A percentile compares a stretch with the other conserved stretches of the same genome.
phyloP scores from a whole-genome alignment of 805 yeast genomes.

The Babjeviella inositovora region DNA sequence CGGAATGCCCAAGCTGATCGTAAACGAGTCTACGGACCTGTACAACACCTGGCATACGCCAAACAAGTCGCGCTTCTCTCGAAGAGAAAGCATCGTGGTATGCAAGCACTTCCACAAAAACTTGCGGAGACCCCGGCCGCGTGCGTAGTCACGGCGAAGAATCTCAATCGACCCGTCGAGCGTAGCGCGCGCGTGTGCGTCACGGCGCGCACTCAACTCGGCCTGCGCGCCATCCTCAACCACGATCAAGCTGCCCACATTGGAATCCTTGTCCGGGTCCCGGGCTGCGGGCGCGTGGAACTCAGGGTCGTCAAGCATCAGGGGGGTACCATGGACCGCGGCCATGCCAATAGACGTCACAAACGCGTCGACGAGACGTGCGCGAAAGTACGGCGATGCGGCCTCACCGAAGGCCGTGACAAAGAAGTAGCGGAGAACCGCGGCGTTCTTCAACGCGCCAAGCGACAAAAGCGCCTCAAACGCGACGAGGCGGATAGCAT shows the following conservation, averaged over 20 bases:
- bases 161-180: slow-evolving; percentile 51
- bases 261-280: slow-evolving; percentile 5
- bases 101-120: slow-evolving; percentile 60
- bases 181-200: slow-evolving; percentile 46
- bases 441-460: slow-evolving; percentile 63
- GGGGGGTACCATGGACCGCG: slow-evolving; percentile 46
- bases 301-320: slow-evolving; percentile 51
- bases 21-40: slow-evolving; percentile 37
- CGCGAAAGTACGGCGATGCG: slow-evolving; percentile 29
- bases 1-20: slow-evolving; percentile 55
- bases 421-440: slow-evolving; percentile 46
- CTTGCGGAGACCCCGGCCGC: slow-evolving; percentile 37
- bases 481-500: slow-evolving; percentile 48
- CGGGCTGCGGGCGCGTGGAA: slow-evolving; percentile 16
- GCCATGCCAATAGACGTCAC: slow-evolving; percentile 41
- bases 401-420: slow-evolving; percentile 37
- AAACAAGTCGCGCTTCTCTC: slow-evolving; percentile 45
- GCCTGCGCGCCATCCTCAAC: slow-evolving; percentile 33
- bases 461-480: slow-evolving; percentile 51
- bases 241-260: slow-evolving; percentile 26
- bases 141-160: slow-evolving; percentile 39
- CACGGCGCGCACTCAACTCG: slow-evolving; percentile 37
- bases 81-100: slow-evolving; percentile 38
- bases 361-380: slow-evolving; percentile 29
- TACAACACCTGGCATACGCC: slow-evolving; percentile 53